Evolutionary conservation across 1,284 basidiomycete species (phyloP), one percentile per base, ranked within the genome.

Genomic region (Ceratorhiza oryzae-sativae): DNA sequence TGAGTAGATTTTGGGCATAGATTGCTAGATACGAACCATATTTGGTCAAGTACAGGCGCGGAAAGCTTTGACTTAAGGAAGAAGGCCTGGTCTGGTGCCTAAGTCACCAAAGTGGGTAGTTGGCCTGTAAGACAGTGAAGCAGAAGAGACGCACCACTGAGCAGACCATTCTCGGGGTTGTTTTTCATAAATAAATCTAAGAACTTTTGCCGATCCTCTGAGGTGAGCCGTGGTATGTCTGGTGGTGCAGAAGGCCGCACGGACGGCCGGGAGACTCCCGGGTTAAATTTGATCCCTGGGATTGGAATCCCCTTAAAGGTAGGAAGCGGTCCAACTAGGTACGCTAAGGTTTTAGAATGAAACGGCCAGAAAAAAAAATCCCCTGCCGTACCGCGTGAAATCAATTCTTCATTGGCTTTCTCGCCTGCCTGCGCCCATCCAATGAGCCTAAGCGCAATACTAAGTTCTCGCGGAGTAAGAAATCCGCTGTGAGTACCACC

Each of bases 401-500:
- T 80, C 53, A 91, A 80, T 32, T 86, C 85, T 56, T 86, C 82
- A 5, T 86, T 85, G 48, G 92, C 80, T 75, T 85, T 84, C 77
- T 93, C 90, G 70, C 95, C 94, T 75, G 90, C 89, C 84, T 99
- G 97, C 1, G 95, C 91, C 85, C 94, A 94, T 1, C 92, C 95
- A 76, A 99, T 95, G 53, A 99, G 85, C 70, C 97, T 86, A 30
- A 97, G 84, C 8, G 94, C 95, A 73, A 92, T 85, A 53, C 93
- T 90, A 78, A 95, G 92, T 45, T 91, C 92, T 76, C 93, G 94
- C 75, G 86, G 88, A 15, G 94, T 91, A 71, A 99, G 86, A 82
- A 91, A 95, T 2, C 96, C 96, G 75, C 93, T 93, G 83, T 97
- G 95, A 53, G 94, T 90, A 62, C 91, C 90, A 83, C 99, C 97